Evolutionary conservation across 2,329 filamentous ascomycete genomes (phyloP), one percentile per base, ranked within the genome.

Genomic region (Nemania sp.): DNA sequence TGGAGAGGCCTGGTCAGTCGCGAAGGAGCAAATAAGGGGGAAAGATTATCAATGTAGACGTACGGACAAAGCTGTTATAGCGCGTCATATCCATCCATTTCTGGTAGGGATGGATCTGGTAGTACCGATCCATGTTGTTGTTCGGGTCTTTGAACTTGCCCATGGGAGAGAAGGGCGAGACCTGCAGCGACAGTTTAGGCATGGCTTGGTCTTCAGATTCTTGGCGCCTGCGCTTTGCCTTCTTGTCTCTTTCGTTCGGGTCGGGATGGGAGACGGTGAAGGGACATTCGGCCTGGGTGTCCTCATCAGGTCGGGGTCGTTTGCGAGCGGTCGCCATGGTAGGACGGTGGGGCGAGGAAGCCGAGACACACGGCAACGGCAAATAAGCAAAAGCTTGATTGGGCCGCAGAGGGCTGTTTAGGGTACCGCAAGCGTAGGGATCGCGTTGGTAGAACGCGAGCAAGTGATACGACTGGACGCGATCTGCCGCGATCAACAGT

Each of bases 41-140:
- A 41, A 14, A 2, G 19, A 19, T 19, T 36, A 14, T 17, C 23
- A 12, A 34, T 22, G 41, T 47, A 8, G 17, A 81, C 80, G 71
- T 74, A 83, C 80, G 70, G 54, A 83, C 80, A 57, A 84, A 84
- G 67, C 81, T 83, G 57, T 83, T 84, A 64, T 84, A 84, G 47
- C 79, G 72, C 53, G 80, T 83, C 80, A 83, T 83, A 45, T 81
- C 78, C 22, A 75, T 71, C 81, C 81, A 84, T 61, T 73, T 73
- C 66, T 78, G 76, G 22, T 74, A 71, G 3, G 80, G 80, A 48
- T 78, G 75, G 26, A 84, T 77, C 20, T 75, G 73, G 59, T 82
- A 84, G 63, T 80, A 73, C 9, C 82, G 69, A 56, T 82, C 79
- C 77, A 84, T 75, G 23, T 74, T 79, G 57, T 79, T 76, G 62